Conservation (phyloP, 1,284 basidiomycete genomes). For the Ganoderma resinaceum region DNA sequence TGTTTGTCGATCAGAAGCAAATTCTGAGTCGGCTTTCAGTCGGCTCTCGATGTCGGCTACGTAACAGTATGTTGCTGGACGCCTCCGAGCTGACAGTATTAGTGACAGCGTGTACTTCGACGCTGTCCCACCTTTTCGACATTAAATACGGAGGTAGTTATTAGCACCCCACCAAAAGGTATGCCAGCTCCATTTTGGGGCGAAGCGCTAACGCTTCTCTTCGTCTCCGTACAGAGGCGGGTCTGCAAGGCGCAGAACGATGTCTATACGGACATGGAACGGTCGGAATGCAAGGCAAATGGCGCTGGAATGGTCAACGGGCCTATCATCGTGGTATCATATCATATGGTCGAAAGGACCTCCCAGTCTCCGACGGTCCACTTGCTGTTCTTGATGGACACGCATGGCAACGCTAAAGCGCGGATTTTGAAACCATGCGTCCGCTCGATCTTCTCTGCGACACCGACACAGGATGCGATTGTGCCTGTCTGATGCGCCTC, state of each 20-base stretch:
- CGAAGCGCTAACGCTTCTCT: not conserved
- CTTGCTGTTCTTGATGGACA: conserved; percentile 2
- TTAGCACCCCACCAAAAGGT: not conserved
- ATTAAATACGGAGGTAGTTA: not conserved
- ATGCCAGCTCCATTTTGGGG: not conserved
- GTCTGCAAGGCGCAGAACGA: not conserved
- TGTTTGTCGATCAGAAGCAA: not conserved
- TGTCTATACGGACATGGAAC: not conserved
- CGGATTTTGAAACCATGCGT: not conserved
- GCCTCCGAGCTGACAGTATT: not conserved
- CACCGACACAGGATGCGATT: conserved; percentile 1
- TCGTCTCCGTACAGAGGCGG: not conserved
- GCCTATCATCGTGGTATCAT: not conserved
- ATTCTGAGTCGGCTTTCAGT: not conserved
- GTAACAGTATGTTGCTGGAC: not conserved
- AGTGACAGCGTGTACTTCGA: not conserved
- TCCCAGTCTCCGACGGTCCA: not conserved
- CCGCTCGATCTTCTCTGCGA: not conserved
- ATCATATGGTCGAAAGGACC: not conserved
- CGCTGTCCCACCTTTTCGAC: not conserved
- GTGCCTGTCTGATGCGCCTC: conserved; percentile 5
- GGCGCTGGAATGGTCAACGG: not conserved
- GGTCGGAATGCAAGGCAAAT: not conserved
- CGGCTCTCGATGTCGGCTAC: not conserved
- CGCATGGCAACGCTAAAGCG: conserved; percentile 1